These are phyloP conservation scores for Fraxinus xanthoxyloides DNA, from an alignment of 305 asterid species.

Conservation along the genomic window DNA sequence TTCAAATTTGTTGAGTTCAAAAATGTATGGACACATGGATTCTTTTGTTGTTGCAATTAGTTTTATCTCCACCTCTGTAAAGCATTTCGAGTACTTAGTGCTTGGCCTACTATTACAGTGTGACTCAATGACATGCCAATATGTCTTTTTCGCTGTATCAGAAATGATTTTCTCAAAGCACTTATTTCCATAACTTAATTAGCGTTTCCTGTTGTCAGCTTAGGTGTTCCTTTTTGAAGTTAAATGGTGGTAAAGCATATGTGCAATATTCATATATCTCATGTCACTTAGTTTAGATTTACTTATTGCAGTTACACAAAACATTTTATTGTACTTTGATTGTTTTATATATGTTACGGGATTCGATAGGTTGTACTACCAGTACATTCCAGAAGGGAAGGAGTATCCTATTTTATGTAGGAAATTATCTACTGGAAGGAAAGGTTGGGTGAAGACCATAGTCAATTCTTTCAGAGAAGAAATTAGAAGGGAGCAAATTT, in stretches of 20 bases:
- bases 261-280: background rate
- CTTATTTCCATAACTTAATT: background rate
- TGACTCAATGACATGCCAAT: background rate
- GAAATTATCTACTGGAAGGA: conserved; percentile 45
- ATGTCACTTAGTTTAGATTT: background rate
- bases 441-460: conserved; percentile 46
- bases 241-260: background rate
- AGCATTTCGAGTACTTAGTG: background rate
- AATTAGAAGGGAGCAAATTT: conserved; percentile 49
- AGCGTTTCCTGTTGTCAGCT: background rate
- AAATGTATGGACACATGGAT: background rate
- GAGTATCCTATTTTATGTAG: conserved; percentile 87
- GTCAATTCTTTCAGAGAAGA: conserved; percentile 41
- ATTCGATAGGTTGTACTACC: conserved; percentile 71
- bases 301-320: too few species aligned
- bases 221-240: background rate
- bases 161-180: background rate
- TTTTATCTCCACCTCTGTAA: background rate
- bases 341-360: conserved; percentile 8
- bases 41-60: background rate
- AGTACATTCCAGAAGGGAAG: conserved; percentile 87
- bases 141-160: background rate
- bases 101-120: background rate
- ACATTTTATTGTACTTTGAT: background rate
- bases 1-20: background rate